These are phyloP conservation scores for Gremmenia infestans DNA, from an alignment of 2,329 filamentous ascomycete genomes.

Conservation along the genomic window DNA sequence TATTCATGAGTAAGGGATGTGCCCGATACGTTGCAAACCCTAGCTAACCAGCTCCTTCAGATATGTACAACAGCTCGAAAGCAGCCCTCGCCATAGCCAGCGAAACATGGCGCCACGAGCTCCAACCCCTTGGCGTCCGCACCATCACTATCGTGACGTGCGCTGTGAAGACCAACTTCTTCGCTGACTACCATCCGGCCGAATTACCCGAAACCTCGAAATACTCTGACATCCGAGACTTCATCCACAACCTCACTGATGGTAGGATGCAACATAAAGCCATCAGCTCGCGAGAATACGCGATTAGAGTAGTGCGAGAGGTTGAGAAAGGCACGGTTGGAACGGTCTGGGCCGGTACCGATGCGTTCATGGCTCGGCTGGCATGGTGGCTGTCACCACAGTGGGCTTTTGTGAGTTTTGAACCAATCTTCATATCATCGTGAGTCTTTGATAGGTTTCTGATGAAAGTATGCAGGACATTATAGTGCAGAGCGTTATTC, in stretches of 20 bases:
- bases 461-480: slow-evolving; percentile 1
- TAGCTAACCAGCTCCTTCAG: slow-evolving; percentile 8
- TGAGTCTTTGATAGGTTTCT: background rate
- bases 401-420: background rate
- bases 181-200: background rate
- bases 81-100: slow-evolving; percentile 2
- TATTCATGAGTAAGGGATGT: slow-evolving; percentile 3
- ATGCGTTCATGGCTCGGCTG: background rate
- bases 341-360: slow-evolving; percentile 1
- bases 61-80: slow-evolving; percentile 16
- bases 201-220: slow-evolving; percentile 12
- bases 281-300: slow-evolving; percentile 1
- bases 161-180: slow-evolving; percentile 12
- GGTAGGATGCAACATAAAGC: slow-evolving; percentile 2
- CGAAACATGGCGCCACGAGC: slow-evolving; percentile 15
- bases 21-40: background rate
- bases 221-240: slow-evolving; percentile 6
- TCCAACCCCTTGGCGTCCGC: slow-evolving; percentile 13
- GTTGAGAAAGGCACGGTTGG: slow-evolving; percentile 4
- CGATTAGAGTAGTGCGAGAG: slow-evolving; percentile 1
- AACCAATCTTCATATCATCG: background rate
- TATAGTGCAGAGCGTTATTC: slow-evolving; percentile 1
- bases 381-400: background rate
- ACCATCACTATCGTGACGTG: slow-evolving; percentile 12
- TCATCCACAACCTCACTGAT: slow-evolving; percentile 1